These are phyloP conservation scores for Scleroderma bovista DNA, from an alignment of 768 basidiomycete genomes.

Conservation along the genomic window DNA sequence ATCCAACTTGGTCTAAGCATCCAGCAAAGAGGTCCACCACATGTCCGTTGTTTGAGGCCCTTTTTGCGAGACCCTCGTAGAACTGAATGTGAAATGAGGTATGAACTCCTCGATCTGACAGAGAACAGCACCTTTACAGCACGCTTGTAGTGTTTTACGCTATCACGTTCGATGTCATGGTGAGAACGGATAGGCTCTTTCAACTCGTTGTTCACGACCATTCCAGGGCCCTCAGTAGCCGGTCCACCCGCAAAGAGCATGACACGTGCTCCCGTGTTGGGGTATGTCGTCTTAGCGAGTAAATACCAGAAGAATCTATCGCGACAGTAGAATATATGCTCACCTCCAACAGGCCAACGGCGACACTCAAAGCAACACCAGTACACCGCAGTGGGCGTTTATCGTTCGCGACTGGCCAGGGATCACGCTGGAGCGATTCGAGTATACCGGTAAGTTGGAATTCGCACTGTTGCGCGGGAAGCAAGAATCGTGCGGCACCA, in stretches of 20 bases:
- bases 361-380: constrained; percentile 90
- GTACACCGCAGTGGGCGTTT: constrained; percentile 92
- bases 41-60: constrained; percentile 92
- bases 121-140: constrained; percentile 73
- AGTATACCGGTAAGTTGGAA: constrained; percentile 94
- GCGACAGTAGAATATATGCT: constrained; percentile 6
- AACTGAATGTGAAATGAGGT: constrained; percentile 49
- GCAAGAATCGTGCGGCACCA: constrained; percentile 85
- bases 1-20: constrained; percentile 95
- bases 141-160: constrained; percentile 94
- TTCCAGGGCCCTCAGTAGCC: constrained; percentile 92
- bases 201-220: constrained; percentile 93
- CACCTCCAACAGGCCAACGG: constrained; percentile 87
- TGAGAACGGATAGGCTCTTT: constrained; percentile 98
- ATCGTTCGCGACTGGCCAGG: constrained; percentile 96
- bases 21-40: constrained; percentile 94
- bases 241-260: constrained; percentile 97
- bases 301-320: background rate
- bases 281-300: constrained; percentile 64
- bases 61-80: constrained; percentile 90
- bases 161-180: constrained; percentile 97
- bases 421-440: constrained; percentile 81
- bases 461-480: constrained; percentile 90
- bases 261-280: constrained; percentile 92
- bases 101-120: background rate